phyloP scores from a whole-genome alignment of 23 red algal genomes.

The Gracilaria caudata region DNA sequence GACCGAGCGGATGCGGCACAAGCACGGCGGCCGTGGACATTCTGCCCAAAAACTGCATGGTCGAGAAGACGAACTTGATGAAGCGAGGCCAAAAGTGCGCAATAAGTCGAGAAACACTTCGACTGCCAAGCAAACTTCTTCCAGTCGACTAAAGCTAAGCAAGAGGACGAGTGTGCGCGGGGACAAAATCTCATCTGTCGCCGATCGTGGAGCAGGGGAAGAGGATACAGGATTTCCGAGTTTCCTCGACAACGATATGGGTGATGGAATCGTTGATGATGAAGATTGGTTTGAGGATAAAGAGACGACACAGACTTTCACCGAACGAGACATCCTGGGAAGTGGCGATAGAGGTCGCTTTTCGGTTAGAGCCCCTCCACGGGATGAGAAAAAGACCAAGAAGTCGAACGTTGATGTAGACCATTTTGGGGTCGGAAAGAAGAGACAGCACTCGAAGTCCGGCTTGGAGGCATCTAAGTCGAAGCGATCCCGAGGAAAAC shows the following conservation, averaged over 20 bases:
- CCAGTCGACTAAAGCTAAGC: neutral
- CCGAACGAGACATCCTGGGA: neutral
- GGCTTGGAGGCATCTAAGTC: neutral
- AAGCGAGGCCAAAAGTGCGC: neutral
- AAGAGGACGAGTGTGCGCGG: neutral
- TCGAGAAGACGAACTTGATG: neutral
- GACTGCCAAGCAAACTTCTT: neutral
- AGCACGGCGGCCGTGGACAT: neutral
- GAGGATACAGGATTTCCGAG: neutral
- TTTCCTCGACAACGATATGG: neutral
- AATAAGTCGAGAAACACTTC: neutral
- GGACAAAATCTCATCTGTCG: neutral
- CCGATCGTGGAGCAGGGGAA: neutral
- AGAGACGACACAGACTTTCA: neutral
- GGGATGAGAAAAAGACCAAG: neutral
- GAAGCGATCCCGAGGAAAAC: neutral
- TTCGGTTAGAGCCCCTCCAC: neutral
- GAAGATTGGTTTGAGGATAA: constrained; percentile 9
- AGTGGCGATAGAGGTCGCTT: neutral
- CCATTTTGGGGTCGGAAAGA: neutral
- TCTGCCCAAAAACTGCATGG: neutral
- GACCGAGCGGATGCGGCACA: neutral
- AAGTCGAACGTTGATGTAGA: neutral
- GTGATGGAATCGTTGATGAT: neutral
- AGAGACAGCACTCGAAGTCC: neutral